phyloP scores from a whole-genome alignment of 2,329 filamentous ascomycete genomes.

The Colletotrichum karsti region DNA sequence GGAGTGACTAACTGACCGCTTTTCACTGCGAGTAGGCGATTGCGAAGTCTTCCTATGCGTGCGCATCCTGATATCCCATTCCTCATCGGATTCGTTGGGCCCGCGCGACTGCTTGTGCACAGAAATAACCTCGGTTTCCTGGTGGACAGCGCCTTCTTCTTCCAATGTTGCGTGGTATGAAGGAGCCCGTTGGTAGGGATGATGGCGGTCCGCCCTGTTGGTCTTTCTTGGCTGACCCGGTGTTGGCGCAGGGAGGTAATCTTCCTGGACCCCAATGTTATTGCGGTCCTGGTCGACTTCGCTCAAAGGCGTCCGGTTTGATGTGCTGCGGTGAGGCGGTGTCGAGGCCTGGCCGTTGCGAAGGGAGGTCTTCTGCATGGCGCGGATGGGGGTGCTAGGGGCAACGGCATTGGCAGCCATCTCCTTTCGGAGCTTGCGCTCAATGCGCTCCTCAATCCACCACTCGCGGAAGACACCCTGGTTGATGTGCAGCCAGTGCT shows the following conservation, averaged over 20 bases:
- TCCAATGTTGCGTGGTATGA: constrained; percentile 51
- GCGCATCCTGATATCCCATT: constrained; percentile 79
- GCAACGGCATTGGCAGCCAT: constrained; percentile 57
- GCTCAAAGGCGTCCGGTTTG: constrained; percentile 85
- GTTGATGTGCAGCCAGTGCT: constrained; percentile 98
- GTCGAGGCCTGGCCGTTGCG: constrained; percentile 76
- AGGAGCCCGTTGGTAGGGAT: constrained; percentile 73
- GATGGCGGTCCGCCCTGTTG: constrained; percentile 78
- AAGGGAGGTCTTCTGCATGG: constrained; percentile 66
- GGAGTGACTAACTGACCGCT: constrained; percentile 80
- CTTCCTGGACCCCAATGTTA: constrained; percentile 77
- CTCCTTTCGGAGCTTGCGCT: constrained; percentile 71
- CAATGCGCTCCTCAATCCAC: constrained; percentile 92
- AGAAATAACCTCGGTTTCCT: constrained; percentile 68
- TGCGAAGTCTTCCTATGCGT: constrained; percentile 72
- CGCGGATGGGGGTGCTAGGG: constrained; percentile 69
- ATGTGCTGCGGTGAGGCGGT: constrained; percentile 81
- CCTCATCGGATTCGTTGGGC: constrained; percentile 80
- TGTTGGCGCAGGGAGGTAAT: constrained; percentile 93
- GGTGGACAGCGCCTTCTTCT: constrained; percentile 61
- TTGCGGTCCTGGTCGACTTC: constrained; percentile 87
- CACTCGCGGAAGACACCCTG: constrained; percentile 98
- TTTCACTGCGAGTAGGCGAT: constrained; percentile 68
- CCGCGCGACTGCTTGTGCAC: constrained; percentile 69
- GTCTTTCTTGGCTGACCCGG: constrained; percentile 95